Evolutionary conservation across 192 early-diverging fungal species (phyloP), one percentile per base, ranked within the genome.

Genomic region (Coemansia sp.): DNA sequence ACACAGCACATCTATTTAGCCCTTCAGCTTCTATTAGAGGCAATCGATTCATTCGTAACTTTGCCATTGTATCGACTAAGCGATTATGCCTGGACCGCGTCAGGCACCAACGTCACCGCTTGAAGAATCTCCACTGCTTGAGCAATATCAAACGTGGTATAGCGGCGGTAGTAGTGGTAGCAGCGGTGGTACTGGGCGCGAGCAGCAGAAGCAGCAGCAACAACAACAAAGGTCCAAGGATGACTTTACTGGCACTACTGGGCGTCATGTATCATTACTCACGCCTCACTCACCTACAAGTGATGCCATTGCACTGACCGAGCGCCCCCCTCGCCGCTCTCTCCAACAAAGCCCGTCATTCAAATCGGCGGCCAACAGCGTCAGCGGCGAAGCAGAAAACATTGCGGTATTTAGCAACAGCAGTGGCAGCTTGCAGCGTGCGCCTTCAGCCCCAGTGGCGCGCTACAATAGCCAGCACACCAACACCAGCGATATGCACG

Each of bases 401-500:
- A 41, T 38, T 44, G 38, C 34, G 2, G 15, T 18, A 16, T 41
- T 24, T 20, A 68, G 31, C 34, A 55, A 27, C 29, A 55, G 15
- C 29, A 41, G 27, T 15, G 29, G 51, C 66, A 55, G 34, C 33
- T 22, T 16, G 34, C 68, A 62, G 31, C 60, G 8, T 40, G 33
- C n/a, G n/a, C 68, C 43, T 44, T 62, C 36, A 9, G 38, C 34
- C 16, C 20, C 60, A 22, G 60, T 22, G 60, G 18, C 60, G 60
- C 60, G 20, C 38, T 62, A 62, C 36, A 22, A 33, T 38, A 9
- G 27, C 44, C 64, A 66, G 41, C 27, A 43, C 64, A 13, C 43
- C 44, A 66, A 15, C 38, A 34, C 64, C 11, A 47, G 44, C 43
- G 41, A 43, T 33, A 49, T 66, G 66, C 66, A 49, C 51, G 49